Evolutionary conservation across 495 filamentous ascomycete genomes (phyloP).

Genomic region (Aspergillus indologenus): DNA sequence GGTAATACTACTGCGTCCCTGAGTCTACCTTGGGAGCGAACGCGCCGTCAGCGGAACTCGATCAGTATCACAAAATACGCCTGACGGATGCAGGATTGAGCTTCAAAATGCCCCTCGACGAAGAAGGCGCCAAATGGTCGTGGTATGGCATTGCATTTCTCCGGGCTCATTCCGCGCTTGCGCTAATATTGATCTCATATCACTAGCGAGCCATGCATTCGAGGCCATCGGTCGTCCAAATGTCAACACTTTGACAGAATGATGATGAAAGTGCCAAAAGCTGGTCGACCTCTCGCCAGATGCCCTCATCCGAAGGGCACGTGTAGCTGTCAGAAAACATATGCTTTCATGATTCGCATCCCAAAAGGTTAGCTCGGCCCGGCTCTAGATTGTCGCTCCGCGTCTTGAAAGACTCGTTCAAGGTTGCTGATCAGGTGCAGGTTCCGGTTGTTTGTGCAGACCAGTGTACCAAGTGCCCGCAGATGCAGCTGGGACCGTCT

Average conservation of each 20-base stretch:
- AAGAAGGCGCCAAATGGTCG: constrained; percentile 50
- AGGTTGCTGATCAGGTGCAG: constrained; percentile 18
- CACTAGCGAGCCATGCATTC: constrained; percentile 74
- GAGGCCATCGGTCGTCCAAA: constrained; percentile 81
- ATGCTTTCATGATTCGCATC: constrained; percentile 53
- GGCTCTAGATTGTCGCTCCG: background rate
- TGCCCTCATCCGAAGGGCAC: constrained; percentile 70
- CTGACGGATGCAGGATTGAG: constrained; percentile 7
- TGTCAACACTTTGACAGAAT: constrained; percentile 73
- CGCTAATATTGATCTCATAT: background rate
- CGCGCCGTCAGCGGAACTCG: background rate
- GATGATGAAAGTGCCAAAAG: constrained; percentile 76
- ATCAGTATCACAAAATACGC: background rate
- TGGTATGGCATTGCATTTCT: constrained; percentile 34
- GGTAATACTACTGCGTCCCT: background rate
- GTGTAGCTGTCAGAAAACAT: constrained; percentile 53
- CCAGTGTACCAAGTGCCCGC: constrained; percentile 40
- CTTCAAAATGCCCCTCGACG: constrained; percentile 46
- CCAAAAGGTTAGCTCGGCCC: constrained; percentile 36
- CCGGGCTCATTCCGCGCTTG: background rate
- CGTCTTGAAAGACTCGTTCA: background rate
- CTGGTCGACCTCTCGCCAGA: constrained; percentile 71
- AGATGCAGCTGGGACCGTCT: constrained; percentile 16
- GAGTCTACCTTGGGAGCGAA: background rate
- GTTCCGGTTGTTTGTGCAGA: constrained; percentile 39